A percentile compares a stretch with the other conserved stretches of the same genome.
Evolutionary conservation across 1,284 basidiomycete species (phyloP).

Genomic region (Naganishia cerealis): DNA sequence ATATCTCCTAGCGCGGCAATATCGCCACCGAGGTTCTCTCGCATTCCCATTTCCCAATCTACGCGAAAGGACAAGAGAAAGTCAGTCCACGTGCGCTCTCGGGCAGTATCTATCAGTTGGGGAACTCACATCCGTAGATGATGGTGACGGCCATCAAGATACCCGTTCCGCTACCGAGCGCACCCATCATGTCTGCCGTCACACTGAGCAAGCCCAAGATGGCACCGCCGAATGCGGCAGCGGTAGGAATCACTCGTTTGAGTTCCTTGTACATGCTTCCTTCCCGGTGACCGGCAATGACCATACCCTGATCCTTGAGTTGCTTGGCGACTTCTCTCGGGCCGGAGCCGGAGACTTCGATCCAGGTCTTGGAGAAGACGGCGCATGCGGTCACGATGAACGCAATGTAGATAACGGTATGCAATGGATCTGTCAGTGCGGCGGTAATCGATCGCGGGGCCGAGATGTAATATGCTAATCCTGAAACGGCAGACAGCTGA

Average conservation of each 20-base stretch:
- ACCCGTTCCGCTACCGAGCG: constrained; percentile 93
- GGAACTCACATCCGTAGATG: constrained; percentile 81
- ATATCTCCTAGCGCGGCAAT: constrained; percentile 56
- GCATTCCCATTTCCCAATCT: constrained; percentile 59
- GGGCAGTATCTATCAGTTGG: neutral
- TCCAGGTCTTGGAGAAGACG: constrained; percentile 98
- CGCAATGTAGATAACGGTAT: constrained; percentile 84
- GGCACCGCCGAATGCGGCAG: constrained; percentile 94
- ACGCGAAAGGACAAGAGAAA: constrained; percentile 20
- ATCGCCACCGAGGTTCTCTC: constrained; percentile 57
- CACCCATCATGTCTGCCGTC: constrained; percentile 91
- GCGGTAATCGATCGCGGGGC: constrained; percentile 87
- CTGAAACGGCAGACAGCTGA: constrained; percentile 86
- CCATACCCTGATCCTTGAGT: constrained; percentile 98
- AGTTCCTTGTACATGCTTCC: constrained; percentile 98
- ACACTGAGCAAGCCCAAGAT: constrained; percentile 92
- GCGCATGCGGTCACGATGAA: constrained; percentile 95
- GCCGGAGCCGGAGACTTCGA: constrained; percentile 93
- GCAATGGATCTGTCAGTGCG: constrained; percentile 86
- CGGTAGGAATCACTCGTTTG: constrained; percentile 95
- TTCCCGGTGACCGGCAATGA: constrained; percentile 96
- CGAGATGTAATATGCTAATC: constrained; percentile 96
- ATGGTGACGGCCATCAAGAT: constrained; percentile 97
- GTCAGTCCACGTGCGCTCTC: constrained; percentile 23
- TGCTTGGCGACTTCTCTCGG: constrained; percentile 96